These are phyloP conservation scores for Calocera cornea DNA, from an alignment of 768 basidiomycete species.

Conservation along the genomic window DNA sequence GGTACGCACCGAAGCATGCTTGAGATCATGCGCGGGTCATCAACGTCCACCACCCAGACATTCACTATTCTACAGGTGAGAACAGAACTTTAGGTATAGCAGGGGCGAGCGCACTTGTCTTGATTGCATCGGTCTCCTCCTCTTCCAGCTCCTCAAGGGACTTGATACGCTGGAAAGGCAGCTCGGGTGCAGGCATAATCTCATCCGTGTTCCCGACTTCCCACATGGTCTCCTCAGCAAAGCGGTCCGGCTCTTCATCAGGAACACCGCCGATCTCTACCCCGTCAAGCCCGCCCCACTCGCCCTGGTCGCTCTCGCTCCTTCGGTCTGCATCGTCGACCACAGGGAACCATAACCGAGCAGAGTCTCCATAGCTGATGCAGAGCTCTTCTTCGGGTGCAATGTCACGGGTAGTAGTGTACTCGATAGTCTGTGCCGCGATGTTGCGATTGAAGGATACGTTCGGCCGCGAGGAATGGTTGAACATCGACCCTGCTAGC, in stretches of 20 bases:
- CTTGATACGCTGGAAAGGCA: conserved; percentile 55
- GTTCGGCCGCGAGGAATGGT: conserved; percentile 58
- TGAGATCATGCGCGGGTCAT: conserved; percentile 44
- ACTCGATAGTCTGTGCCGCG: conserved; percentile 45
- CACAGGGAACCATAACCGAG: conserved; percentile 41
- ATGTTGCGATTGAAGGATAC: conserved; percentile 48
- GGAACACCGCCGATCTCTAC: not conserved
- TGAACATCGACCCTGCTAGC: conserved; percentile 63
- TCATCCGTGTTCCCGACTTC: conserved; percentile 32
- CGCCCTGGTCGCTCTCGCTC: not conserved
- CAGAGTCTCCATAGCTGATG: conserved; percentile 53
- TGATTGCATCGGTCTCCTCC: conserved; percentile 41
- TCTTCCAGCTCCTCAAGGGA: conserved; percentile 48
- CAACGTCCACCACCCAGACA: conserved; percentile 68
- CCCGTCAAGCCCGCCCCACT: conserved; percentile 5
- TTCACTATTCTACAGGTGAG: conserved; percentile 32
- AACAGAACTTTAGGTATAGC: not conserved
- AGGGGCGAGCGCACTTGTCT: conserved; percentile 33
- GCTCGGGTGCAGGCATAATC: conserved; percentile 39
- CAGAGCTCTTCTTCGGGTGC: conserved; percentile 56
- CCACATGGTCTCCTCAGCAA: conserved; percentile 14
- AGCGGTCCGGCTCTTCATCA: not conserved
- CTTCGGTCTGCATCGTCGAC: not conserved
- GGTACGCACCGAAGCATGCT: conserved; percentile 45
- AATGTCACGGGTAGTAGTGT: conserved; percentile 42